Evolutionary conservation across 2,329 filamentous ascomycete species (phyloP), one percentile per base, ranked within the genome.

Genomic region (Diaporthe nobilis): DNA sequence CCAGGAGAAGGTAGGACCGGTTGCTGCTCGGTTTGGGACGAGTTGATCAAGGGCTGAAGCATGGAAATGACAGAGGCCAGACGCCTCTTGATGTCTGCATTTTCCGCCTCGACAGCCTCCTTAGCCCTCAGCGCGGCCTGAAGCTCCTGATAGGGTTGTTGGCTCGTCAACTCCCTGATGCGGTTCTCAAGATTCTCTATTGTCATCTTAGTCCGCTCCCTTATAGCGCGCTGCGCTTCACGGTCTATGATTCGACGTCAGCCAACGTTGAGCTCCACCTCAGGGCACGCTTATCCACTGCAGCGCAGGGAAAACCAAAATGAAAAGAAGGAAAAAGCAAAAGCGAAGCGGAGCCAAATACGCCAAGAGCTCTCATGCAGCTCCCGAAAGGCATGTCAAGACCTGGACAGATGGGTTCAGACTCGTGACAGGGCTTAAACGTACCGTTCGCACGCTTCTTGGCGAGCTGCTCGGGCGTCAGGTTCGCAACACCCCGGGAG

Each of bases 91-190:
- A 97, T 93, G 78, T 96, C 94, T 77, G 91, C 90, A 85, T 97
- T 96, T 85, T 98, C 95, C 44, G 91, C 90, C 85, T 95, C 91
- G 72, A 95, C 91, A 20, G 90, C 89, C 81, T 96, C 94, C 86
- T 95, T 96, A 83, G 95, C 92, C 44, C 91, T 88, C 73, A 96
- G 84, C 13, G 92, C 94, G 39, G 91, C 88, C 83, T 97, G 94
- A 28, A 98, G 89, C 82, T 98, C 95, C 82, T 94, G 92, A 80
- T 95, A 96, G 0, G 95, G 94, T 83, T 96, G 92, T 84, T 95
- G 93, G 75, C 90, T 93, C 75, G 94, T 94, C 79, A 97, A 88
- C 77, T 96, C 94, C 73, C 90, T 88, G 77, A 97, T 95, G 77
- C 91, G 89, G 76, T 88, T 88, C 83, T 97, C 94, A 76, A 97